Evolutionary conservation across 805 yeast species (phyloP), one percentile per base, ranked within the genome.

Genomic region (Sugiyamaella marilandica): DNA sequence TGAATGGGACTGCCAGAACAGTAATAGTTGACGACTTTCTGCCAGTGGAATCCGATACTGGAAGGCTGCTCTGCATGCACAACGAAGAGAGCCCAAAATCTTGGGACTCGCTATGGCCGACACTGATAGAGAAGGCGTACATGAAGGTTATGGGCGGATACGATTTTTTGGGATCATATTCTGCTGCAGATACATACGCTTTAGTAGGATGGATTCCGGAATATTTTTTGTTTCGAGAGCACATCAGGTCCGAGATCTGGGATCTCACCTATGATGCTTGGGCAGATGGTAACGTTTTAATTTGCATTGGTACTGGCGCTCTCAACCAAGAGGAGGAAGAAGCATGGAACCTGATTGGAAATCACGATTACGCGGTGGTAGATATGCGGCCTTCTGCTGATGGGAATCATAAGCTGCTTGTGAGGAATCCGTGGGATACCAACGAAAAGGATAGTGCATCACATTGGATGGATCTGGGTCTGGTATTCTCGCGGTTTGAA

Each of bases 191-290:
- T 61, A 77, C 86, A 0, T 87, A 70, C 59, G 67, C 81, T 41
- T 58, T 90, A 2, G 24, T 82, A 1, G 89, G 91, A 1, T 89
- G 86, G 83, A 64, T 84, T 5, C 96, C 96, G 0, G 90, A 87
- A 54, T 75, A 74, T 49, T 54, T 70, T 2, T 55, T 65, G 2
- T 58, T 71, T 1, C 64, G 70, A 1, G 63, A 72, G 8, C 61
- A 70, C 8, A 65, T 77, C 3, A 51, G 52, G 13, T 49, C 50
- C 11, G 54, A 56, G 0, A 57, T 76, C 0, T 71, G 82, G 75
- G 52, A 65, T 24, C 41, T 54, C 54, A 11, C 80, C 53, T 53
- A 57, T 51, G 48, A 54, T 0, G 50, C 61, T 1, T 75, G 75
- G 63, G 45, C 55, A 2, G 29, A 51, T 1, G 74, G 75, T 3